phyloP scores from a whole-genome alignment of 495 filamentous ascomycete genomes.

The Friedmanniomyces endolithicus region DNA sequence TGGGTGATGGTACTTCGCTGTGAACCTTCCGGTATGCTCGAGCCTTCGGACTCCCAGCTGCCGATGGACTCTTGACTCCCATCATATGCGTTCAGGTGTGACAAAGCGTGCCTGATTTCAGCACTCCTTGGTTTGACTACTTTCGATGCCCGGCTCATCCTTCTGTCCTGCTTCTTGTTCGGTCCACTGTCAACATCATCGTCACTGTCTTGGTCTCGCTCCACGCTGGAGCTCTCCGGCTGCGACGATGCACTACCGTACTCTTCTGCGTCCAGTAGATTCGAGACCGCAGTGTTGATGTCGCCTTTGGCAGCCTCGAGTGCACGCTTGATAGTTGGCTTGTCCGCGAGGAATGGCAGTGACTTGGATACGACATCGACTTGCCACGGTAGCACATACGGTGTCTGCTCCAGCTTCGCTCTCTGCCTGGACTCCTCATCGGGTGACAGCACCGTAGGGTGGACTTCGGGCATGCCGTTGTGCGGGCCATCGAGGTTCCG shows the following conservation, averaged over 20 bases:
- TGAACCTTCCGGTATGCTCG: constrained; percentile 11
- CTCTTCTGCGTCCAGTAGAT: constrained; percentile 42
- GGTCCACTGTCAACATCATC: constrained; percentile 32
- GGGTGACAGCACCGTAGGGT: constrained; percentile 21
- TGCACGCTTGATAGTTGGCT: constrained; percentile 42
- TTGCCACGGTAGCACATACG: constrained; percentile 46
- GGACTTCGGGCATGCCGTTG: constrained; percentile 41
- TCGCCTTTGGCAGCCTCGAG: constrained; percentile 50
- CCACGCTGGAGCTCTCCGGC: constrained; percentile 34
- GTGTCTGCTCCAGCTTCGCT: constrained; percentile 31
- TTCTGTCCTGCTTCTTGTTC: constrained; percentile 39
- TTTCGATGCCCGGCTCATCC: constrained; percentile 27
- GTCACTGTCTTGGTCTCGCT: constrained; percentile 38
- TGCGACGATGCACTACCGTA: constrained; percentile 30
- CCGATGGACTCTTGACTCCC: constrained; percentile 20
- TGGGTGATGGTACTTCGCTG: constrained; percentile 5
- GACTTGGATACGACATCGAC: constrained; percentile 46
- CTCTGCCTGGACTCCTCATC: constrained; percentile 25
- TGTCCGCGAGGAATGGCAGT: constrained; percentile 44
- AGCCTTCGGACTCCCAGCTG: constrained; percentile 17
- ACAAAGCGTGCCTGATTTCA: constrained; percentile 9
- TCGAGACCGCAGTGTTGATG: constrained; percentile 46
- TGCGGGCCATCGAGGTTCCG: constrained; percentile 49
- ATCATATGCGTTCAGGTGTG: constrained; percentile 10
- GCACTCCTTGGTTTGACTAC: constrained; percentile 9